Evolutionary conservation across 176 grass and related monocot genomes (phyloP), one percentile per base, ranked within the genome.

Genomic region (Oryza australiensis): DNA sequence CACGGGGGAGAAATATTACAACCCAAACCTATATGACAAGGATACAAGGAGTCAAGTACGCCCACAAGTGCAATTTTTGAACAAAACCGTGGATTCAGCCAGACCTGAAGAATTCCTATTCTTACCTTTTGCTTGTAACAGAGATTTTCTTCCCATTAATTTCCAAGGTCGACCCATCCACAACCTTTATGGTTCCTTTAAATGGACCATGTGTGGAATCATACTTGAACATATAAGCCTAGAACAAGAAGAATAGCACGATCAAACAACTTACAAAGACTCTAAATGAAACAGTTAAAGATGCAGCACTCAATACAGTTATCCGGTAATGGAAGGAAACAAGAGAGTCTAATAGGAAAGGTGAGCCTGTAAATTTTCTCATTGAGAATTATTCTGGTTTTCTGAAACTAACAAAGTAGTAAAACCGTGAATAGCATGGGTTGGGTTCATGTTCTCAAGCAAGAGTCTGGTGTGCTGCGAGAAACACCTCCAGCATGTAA

Each of bases 171-270:
- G 91, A 90, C 22, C 70, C 82, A 62, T 97, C 89, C 41, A 92
- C 26, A 67, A 94, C 91, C 76, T 89, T 90, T 71, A 97, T 89
- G 70, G 81, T 79, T 73, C 94, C 87, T 80, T 92, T 94, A 78
- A 89, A 97, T 82, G 64, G 70, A 63, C 94, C 87, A 53, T 97
- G 94, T 0, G 87, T 94, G 0, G 91, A 97, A 83, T 97, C 94
- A 45, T 97, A 94, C 77, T 97, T 97, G 43, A 97, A 90, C 89
- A 97, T 92, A 84, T 92, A 97, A 48, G 89, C 94, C 94, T 97
- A 68, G 40, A 63, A 80, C 83, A 86, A 62, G 32, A 86, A 18
- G 18, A 83, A 79, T 66, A 64, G 16, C 35, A 57, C 27, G 53
- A 51, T 12, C 32, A 15, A 64, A 71, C 6, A 33, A 85, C 78